Evolutionary conservation across 1,284 basidiomycete species (phyloP).

Genomic region (Ceratobasidium sp.): DNA sequence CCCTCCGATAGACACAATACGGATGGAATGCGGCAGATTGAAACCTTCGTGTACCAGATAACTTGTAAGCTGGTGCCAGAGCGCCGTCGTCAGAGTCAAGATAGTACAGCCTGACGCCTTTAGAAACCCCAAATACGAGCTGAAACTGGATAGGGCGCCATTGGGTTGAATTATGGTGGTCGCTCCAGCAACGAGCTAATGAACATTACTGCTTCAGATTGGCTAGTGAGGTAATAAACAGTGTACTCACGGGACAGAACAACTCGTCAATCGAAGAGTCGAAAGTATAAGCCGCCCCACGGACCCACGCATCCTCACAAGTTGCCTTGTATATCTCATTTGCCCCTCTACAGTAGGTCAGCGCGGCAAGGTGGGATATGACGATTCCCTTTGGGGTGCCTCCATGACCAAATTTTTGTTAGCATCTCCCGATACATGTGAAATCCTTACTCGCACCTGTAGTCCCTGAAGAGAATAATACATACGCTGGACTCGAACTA

Average conservation of each 20-base stretch:
- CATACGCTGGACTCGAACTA: background rate
- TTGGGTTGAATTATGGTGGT: background rate
- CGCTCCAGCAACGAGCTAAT: slow-evolving; percentile 15
- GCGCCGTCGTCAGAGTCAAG: slow-evolving; percentile 1
- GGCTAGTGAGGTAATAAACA: background rate
- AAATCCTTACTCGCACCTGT: slow-evolving; percentile 1
- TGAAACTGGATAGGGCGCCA: slow-evolving; percentile 20
- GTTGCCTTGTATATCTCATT: slow-evolving; percentile 7
- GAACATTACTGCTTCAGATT: background rate
- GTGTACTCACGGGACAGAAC: slow-evolving; percentile 5
- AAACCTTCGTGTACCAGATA: slow-evolving; percentile 6
- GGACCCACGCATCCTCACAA: slow-evolving; percentile 7
- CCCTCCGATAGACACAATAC: slow-evolving; percentile 17
- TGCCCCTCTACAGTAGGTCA: slow-evolving; percentile 14
- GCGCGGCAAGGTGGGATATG: background rate
- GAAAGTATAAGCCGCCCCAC: slow-evolving; percentile 22
- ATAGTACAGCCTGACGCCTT: slow-evolving; percentile 6
- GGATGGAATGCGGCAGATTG: background rate
- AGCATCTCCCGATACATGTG: background rate
- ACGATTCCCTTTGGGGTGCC: slow-evolving; percentile 19
- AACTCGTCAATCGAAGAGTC: slow-evolving; percentile 23
- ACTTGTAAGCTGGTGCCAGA: slow-evolving; percentile 21
- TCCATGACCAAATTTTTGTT: too few species aligned
- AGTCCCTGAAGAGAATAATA: slow-evolving; percentile 27
- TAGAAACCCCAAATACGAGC: slow-evolving; percentile 16